Conservation (phyloP, 2,329 filamentous ascomycete species). For the Ophiocordyceps robertsii region DNA sequence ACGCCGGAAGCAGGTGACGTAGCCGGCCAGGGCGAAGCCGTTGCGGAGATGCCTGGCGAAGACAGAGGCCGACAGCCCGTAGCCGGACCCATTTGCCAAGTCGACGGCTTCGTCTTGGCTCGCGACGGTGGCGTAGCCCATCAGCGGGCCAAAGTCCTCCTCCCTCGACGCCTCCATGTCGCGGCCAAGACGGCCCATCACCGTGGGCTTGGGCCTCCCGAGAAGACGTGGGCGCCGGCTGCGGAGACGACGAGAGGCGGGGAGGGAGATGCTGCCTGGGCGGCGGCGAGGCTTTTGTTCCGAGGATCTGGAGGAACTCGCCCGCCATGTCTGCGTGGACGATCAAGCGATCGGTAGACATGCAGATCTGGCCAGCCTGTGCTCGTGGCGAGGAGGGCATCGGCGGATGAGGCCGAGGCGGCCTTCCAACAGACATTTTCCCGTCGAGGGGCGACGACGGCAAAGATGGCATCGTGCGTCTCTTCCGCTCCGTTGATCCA, state of each 20-base stretch:
- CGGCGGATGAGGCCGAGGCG: not conserved
- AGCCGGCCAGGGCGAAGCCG: not conserved
- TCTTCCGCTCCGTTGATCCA: not conserved
- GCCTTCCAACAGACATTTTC: not conserved
- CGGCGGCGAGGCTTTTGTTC: not conserved
- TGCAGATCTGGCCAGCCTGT: conserved; percentile 51
- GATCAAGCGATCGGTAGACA: conserved; percentile 51
- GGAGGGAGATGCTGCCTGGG: not conserved
- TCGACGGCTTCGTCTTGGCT: not conserved
- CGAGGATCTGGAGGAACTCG: not conserved
- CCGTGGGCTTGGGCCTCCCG: not conserved
- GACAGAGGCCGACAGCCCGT: not conserved
- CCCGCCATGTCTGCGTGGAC: conserved; percentile 7
- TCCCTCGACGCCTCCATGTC: not conserved
- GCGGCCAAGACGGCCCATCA: not conserved
- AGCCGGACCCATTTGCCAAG: not conserved
- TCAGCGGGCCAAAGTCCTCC: conserved; percentile 1
- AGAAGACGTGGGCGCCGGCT: not conserved
- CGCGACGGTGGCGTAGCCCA: not conserved
- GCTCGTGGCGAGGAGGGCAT: not conserved
- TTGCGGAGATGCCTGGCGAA: not conserved
- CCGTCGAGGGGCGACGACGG: not conserved
- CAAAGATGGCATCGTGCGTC: not conserved
- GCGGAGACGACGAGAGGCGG: not conserved
- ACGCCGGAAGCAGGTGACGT: no score